Evolutionary conservation across 2,329 filamentous ascomycete species (phyloP), one percentile per base, ranked within the genome.

Genomic region (Septoria petroselini): DNA sequence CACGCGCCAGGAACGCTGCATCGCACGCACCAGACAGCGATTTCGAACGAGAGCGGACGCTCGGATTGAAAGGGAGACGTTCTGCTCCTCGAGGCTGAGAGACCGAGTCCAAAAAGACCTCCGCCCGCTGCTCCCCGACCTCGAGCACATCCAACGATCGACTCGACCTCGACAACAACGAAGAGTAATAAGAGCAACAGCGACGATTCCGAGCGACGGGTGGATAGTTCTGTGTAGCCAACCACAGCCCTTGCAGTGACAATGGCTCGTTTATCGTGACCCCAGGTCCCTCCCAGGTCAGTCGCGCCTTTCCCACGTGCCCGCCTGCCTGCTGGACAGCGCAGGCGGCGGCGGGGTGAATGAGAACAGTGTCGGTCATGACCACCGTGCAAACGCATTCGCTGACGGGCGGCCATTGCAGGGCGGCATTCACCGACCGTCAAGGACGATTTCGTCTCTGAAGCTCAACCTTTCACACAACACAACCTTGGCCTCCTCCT

Each of bases 231-330:
- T 50, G 50, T 51, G 50, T 56, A 47, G 34, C 33, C 17, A 44
- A 50, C 40, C 50, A 55, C 53, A 47, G 41, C 29, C 27, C 47
- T 48, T 46, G 8, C 30, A 40, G 25, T 19, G 50, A 53, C 27
- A 30, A 58, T 58, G 55, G 53, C 48, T 50, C 48, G 41, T 37
- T 40, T 55, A 43, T 45, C 51, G 33, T 58, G 51, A 53, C 41
- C 43, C 44, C 42, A 37, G 41, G 23, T 27, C 41, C 45, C 45
- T 45, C 52, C 17, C 23, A 35, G 43, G 43, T 46, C 21, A 38
- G 43, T 38, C 15, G 31, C 41, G 12, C 7, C 31, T 35, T 31
- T 14, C 41, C 18, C 41, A 25, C 41, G 30, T 35, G 30, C 30
- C 41, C 23, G 11, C 18, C 30, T 21, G 30, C 21, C 30, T 31